Conservation (phyloP, 148 eudicot genomes). For the Cornus controversa region DNA sequence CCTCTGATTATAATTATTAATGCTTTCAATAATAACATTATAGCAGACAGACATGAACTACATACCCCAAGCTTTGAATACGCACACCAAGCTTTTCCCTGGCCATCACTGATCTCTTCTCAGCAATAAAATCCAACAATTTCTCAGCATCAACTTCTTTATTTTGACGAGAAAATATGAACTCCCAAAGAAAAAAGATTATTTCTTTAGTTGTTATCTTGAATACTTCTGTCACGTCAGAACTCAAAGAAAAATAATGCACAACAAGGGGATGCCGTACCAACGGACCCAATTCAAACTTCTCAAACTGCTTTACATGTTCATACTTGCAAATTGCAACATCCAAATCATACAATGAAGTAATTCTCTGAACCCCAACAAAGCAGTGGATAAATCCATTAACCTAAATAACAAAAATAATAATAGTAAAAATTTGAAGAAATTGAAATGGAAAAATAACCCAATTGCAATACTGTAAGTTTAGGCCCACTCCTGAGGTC, state of each 20-base stretch:
- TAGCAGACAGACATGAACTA: constrained; percentile 14
- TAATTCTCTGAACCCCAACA: constrained; percentile 67
- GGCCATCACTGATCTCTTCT: constrained; percentile 43
- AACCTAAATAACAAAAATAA: constrained; percentile 38
- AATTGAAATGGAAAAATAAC: neutral
- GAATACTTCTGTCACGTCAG: constrained; percentile 48
- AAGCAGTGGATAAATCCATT: constrained; percentile 84
- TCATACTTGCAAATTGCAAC: constrained; percentile 73
- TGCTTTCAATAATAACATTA: neutral
- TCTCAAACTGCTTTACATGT: constrained; percentile 67
- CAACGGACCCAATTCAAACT: constrained; percentile 85
- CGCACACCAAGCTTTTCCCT: constrained; percentile 66
- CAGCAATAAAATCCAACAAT: constrained; percentile 65
- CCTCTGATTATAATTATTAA: neutral
- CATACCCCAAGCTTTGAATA: constrained; percentile 86
- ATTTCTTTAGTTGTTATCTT: constrained; percentile 65
- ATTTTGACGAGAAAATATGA: constrained; percentile 27
- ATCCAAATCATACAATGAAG: constrained; percentile 73
- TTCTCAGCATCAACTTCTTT: constrained; percentile 40
- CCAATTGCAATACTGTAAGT: neutral
- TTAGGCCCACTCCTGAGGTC: neutral
- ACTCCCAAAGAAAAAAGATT: constrained; percentile 48
- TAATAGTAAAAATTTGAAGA: neutral
- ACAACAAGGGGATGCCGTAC: constrained; percentile 64
- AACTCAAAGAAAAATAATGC: constrained; percentile 71